Evolutionary conservation across 169 alveolate species (phyloP), one percentile per base, ranked within the genome.

Genomic region (Plasmodium ovale): DNA sequence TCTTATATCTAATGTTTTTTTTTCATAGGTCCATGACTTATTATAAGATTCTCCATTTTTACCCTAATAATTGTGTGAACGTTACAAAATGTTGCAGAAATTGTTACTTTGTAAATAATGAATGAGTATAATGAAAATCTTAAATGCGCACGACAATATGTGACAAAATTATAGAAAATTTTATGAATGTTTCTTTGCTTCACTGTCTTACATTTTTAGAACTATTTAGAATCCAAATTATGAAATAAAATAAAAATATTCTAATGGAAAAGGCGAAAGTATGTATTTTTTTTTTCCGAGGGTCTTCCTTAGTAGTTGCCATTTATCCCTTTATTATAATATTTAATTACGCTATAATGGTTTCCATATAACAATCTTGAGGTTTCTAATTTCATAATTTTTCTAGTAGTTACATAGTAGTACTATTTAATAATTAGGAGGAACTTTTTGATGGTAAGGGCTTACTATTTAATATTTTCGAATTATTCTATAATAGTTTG

Each of bases 191-290:
- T n/a, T n/a, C n/a, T n/a, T n/a, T n/a, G n/a, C n/a, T n/a, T n/a
- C n/a, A n/a, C n/a, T 65, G 73, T 65, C 82, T 44, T 68, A 68
- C 82, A 47, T 42, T n/a, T 9, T 44, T 68, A 68, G 59, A 68
- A 68, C 33, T n/a, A 7, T 14, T 42, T 29, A 68, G 56, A 21
- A 68, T 14, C 82, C 64, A 37, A 44, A 68, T 16, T 39, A 68
- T 31, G 19, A 44, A 7, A 37, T 23, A 42, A 21, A 39, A 44
- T 27, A 68, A 29, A 25, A 42, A 39, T 44, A 68, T 14, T 44
- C 44, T 68, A 44, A 44, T 33, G 14, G 19, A 21, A 37, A 68
- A 68, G 49, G 27, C 56, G 9, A 65, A 35, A 65, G n/a, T 54
- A 65, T 16, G 12, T 35, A 65, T 65, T 65, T 14, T 3, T 33